Percentiles rank a stretch among this genome's conserved stretches.
These are phyloP conservation scores for Sordariomycetes sp. DNA, from an alignment of 2,329 filamentous ascomycete species.

Conservation along the genomic window DNA sequence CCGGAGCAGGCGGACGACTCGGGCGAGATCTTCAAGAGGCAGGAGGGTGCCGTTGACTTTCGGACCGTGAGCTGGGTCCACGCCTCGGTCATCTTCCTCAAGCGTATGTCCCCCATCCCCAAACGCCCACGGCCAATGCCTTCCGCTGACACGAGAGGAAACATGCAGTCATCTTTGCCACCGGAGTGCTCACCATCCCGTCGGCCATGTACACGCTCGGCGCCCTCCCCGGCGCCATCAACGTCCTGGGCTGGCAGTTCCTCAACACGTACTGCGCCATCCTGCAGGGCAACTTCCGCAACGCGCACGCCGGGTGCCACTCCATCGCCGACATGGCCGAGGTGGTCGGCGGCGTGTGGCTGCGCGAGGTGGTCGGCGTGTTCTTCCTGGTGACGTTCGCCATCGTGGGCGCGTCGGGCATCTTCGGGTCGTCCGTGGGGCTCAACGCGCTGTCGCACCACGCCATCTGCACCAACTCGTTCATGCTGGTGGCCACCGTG, in stretches of 20 bases:
- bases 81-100: constrained; percentile 35
- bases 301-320: constrained; percentile 25
- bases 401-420: constrained; percentile 43
- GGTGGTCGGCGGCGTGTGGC: constrained; percentile 37
- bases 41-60: constrained; percentile 30
- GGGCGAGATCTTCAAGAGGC: constrained; percentile 33
- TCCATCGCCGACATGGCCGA: constrained; percentile 44
- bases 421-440: constrained; percentile 46
- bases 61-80: constrained; percentile 35
- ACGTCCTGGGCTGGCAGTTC: constrained; percentile 28
- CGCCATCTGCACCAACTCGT: constrained; percentile 48
- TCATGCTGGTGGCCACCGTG: constrained; percentile 38
- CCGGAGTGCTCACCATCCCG: constrained; percentile 29
- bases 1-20: constrained; percentile 14
- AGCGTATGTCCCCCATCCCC: constrained; percentile 15
- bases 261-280: constrained; percentile 29
- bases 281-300: constrained; percentile 26
- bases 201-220: constrained; percentile 29
- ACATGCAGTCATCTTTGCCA: constrained; percentile 26
- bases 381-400: constrained; percentile 49
- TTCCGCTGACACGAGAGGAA: background rate
- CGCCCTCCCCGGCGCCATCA: constrained; percentile 29
- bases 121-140: background rate
- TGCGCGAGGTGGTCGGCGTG: constrained; percentile 41
- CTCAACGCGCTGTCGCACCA: constrained; percentile 50